Evolutionary conservation across 1,284 basidiomycete species (phyloP).

Genomic region (Cryptococcus jaspeensis): DNA sequence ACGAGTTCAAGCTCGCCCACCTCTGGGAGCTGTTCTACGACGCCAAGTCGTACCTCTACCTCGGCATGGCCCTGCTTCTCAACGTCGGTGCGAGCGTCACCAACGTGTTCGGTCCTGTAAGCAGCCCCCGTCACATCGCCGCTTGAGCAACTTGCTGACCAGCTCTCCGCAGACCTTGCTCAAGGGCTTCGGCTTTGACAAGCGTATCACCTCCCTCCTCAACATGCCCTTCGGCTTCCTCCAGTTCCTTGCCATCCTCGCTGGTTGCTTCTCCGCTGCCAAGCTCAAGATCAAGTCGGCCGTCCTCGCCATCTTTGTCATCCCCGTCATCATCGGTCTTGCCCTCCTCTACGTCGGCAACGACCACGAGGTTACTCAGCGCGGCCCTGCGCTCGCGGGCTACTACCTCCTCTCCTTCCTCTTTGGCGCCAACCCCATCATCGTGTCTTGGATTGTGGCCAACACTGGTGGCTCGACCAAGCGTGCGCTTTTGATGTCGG

Average conservation of each 20-base stretch:
- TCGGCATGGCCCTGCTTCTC: constrained; percentile 42
- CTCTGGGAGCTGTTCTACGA: constrained; percentile 47
- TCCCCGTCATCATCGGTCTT: constrained; percentile 45
- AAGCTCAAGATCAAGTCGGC: constrained; percentile 40
- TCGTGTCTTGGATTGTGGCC: constrained; percentile 50
- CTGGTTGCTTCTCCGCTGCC: constrained; percentile 36
- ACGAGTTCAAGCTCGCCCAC: constrained; percentile 49
- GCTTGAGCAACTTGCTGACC: constrained; percentile 26
- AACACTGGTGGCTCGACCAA: constrained; percentile 49
- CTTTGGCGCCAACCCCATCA: constrained; percentile 50
- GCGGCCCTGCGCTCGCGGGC: constrained; percentile 31
- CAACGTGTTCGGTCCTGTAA: constrained; percentile 31
- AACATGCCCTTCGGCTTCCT: constrained; percentile 52
- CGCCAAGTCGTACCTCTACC: constrained; percentile 46
- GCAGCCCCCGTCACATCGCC: not conserved
- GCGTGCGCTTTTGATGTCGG: constrained; percentile 44
- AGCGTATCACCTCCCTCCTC: constrained; percentile 40
- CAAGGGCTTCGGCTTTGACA: constrained; percentile 39
- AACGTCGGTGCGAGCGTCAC: constrained; percentile 46
- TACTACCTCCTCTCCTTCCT: constrained; percentile 53
- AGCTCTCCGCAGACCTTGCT: constrained; percentile 23
- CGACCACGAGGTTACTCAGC: constrained; percentile 5
- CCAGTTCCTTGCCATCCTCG: constrained; percentile 41
- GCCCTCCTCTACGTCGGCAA: constrained; percentile 22
- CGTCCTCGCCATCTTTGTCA: constrained; percentile 34